These are phyloP conservation scores for Prunella vulgaris DNA, from an alignment of 257 asterid species.

Conservation along the genomic window DNA sequence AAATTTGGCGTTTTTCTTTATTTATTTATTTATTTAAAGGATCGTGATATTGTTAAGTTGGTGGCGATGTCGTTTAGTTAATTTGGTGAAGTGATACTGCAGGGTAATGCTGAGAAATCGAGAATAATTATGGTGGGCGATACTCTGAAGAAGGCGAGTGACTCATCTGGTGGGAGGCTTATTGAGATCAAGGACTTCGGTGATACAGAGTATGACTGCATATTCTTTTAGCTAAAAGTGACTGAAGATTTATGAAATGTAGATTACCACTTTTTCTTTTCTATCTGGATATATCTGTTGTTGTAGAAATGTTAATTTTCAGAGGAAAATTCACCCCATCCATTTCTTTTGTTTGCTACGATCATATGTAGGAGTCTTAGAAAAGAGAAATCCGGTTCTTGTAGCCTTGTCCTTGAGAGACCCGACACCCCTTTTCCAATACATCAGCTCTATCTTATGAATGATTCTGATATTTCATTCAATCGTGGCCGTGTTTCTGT, in stretches of 20 bases:
- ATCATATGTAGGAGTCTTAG: slow-evolving; percentile 57
- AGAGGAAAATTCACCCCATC: not conserved
- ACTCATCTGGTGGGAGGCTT: slow-evolving; percentile 58
- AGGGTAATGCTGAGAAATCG: slow-evolving; percentile 97
- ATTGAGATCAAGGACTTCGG: slow-evolving; percentile 67
- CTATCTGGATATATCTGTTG: not conserved
- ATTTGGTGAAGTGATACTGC: slow-evolving; percentile 13
- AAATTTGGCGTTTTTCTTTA: not conserved
- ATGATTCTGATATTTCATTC: slow-evolving; percentile 56
- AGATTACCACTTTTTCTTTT: not conserved
- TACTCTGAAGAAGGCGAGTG: slow-evolving; percentile 76
- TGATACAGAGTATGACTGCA: slow-evolving; percentile 63
- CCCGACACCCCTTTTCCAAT: slow-evolving; percentile 84
- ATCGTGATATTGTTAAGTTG: not conserved
- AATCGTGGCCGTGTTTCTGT: slow-evolving; percentile 81
- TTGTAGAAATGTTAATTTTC: not conserved
- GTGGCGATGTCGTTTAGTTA: not conserved
- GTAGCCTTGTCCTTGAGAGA: slow-evolving; percentile 88
- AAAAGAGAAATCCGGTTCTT: slow-evolving; percentile 60
- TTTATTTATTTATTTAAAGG: not conserved
- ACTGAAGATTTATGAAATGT: not conserved
- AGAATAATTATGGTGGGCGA: slow-evolving; percentile 94
- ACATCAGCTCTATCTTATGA: slow-evolving; percentile 55
- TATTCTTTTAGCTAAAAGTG: slow-evolving; percentile 6
- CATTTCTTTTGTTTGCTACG: not conserved